Evolutionary conservation across 106 monocot species (phyloP).

Genomic region (Apostasia ramifera): DNA sequence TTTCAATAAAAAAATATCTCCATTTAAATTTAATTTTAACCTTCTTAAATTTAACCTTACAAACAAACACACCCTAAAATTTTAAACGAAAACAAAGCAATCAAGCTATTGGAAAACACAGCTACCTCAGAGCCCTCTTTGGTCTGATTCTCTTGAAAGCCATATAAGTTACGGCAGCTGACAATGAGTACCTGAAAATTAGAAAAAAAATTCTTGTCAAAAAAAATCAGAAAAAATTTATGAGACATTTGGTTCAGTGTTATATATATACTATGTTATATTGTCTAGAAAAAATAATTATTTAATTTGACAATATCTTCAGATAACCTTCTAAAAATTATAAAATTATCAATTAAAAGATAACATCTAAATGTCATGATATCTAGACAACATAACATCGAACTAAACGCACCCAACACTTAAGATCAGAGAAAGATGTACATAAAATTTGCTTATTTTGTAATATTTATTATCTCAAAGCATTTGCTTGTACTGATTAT

Average conservation of each 20-base stretch:
- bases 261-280: neutral
- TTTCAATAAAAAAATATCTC: no score
- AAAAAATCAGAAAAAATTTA: neutral
- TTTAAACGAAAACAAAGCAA: no score
- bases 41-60: no score
- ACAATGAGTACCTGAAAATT: constrained; percentile 69
- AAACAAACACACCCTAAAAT: no score
- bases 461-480: no score
- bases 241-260: neutral
- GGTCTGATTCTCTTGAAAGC: constrained; percentile 64
- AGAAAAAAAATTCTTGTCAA: neutral
- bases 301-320: no score
- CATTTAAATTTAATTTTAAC: no score
- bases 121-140: constrained; percentile 41
- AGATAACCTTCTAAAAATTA: no score
- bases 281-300: no score
- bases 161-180: constrained; percentile 84
- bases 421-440: neutral
- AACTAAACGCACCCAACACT: neutral
- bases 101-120: neutral
- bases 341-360: no score
- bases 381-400: neutral
- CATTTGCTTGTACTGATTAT: no score
- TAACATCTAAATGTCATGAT: no score
- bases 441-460: neutral